phyloP scores from a whole-genome alignment of 768 basidiomycete genomes.

The Rhizopogon vesiculosus region DNA sequence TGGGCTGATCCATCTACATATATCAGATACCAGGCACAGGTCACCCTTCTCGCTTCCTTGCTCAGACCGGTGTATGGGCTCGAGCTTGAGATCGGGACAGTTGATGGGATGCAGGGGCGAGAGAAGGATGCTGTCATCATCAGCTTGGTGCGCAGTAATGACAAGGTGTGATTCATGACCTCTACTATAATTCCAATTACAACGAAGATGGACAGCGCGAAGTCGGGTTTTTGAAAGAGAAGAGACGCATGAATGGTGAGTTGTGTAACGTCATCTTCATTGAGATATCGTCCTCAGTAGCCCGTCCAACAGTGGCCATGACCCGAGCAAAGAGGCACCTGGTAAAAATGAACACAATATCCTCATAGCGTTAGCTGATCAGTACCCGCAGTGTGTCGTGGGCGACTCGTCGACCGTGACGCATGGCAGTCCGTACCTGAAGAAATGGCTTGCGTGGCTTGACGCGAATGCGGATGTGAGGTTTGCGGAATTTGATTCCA shows the following conservation, averaged over 20 bases:
- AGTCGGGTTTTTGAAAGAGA: constrained; percentile 93
- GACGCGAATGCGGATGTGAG: constrained; percentile 88
- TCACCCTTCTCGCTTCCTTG: constrained; percentile 73
- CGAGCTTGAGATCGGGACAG: constrained; percentile 84
- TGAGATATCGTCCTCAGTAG: background rate
- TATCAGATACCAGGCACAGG: constrained; percentile 88
- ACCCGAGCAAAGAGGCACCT: constrained; percentile 86
- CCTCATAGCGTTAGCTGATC: background rate
- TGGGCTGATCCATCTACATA: background rate
- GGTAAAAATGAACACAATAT: constrained; percentile 39
- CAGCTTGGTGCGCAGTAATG: constrained; percentile 89
- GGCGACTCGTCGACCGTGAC: constrained; percentile 91
- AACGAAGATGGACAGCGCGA: constrained; percentile 49
- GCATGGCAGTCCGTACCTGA: constrained; percentile 80
- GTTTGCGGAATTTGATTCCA: constrained; percentile 66
- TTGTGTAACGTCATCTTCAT: background rate
- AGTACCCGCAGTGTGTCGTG: constrained; percentile 65
- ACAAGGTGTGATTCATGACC: constrained; percentile 43
- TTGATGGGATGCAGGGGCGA: constrained; percentile 96
- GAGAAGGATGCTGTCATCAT: constrained; percentile 95
- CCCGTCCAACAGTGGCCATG: constrained; percentile 66
- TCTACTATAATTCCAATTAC: constrained; percentile 2
- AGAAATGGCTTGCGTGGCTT: constrained; percentile 88
- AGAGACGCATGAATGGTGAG: constrained; percentile 83
- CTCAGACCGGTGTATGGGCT: constrained; percentile 66